These are phyloP conservation scores for Daldinia decipiens DNA, from an alignment of 495 filamentous ascomycete species.

Conservation along the genomic window DNA sequence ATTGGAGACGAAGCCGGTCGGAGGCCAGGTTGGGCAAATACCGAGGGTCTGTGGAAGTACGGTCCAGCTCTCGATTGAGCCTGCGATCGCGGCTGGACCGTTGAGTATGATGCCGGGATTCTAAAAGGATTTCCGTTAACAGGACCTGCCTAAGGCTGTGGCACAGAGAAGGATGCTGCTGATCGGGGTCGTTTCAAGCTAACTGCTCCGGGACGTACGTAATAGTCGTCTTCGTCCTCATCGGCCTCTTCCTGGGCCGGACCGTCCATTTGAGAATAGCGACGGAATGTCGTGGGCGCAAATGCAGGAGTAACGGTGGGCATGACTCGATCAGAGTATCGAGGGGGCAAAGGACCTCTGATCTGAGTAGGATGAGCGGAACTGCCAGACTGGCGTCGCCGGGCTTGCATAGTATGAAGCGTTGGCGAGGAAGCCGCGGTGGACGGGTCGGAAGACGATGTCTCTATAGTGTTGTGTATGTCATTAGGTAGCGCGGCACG, in stretches of 20 bases:
- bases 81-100: neutral
- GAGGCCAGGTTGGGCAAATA: neutral
- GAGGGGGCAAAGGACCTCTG: neutral
- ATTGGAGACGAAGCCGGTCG: neutral
- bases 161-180: constrained; percentile 33
- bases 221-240: neutral
- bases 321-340: neutral
- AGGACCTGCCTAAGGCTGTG: constrained; percentile 36
- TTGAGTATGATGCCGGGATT: neutral
- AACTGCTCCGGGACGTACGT: neutral
- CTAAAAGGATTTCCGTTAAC: constrained; percentile 7
- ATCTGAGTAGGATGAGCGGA: neutral
- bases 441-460: neutral
- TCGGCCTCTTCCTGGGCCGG: neutral
- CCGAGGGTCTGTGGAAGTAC: neutral
- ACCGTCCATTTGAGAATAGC: neutral
- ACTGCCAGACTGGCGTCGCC: neutral
- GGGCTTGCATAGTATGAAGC: neutral
- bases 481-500: neutral
- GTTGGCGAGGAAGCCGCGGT: neutral
- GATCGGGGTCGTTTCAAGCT: constrained; percentile 5
- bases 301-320: neutral
- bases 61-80: neutral
- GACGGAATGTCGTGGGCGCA: neutral
- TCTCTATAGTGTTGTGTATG: neutral